Base-by-base conservation (phyloP, 768 basidiomycete genomes). In the Amanita pseudoporphyria region DNA sequence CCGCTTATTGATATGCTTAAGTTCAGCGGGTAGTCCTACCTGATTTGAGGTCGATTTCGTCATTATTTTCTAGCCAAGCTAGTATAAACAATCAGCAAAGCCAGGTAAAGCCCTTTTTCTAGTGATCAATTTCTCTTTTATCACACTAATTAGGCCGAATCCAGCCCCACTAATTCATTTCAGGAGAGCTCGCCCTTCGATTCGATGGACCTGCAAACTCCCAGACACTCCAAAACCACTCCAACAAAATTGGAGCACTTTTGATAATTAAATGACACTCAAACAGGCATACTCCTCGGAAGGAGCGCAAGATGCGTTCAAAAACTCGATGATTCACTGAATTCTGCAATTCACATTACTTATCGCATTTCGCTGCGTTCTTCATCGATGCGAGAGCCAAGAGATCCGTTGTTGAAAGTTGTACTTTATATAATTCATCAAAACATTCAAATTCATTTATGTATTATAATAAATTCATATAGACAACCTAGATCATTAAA, bases 1-100 rank as follows among this genome's bases (percentile, higher is more conserved):
- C 81, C 77, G 77, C 82, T 85, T 82, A 83, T 82, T 84, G 79
- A 84, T 84, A 82, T 83, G 81, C 82, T 84, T 82, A 84, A 84
- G 79, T 84, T 82, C 79, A 81, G 81, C 75, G 78, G 81, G 82
- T 84, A 82, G 72, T 80, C 81, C 79, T 79, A 75, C 79, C 78
- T 79, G 80, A 82, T 82, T 77, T 81, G 81, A 84, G 81, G 79
- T 79, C 81, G 22, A n/a, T n/a, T n/a, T n/a, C n/a, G n/a, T n/a
- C n/a, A n/a, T n/a, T n/a, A n/a, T n/a, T n/a, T n/a, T n/a, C n/a
- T n/a, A n/a, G n/a, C n/a, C n/a, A n/a, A n/a, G n/a, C n/a, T n/a
- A n/a, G n/a, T n/a, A n/a, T n/a, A n/a, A n/a, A n/a, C n/a, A n/a
- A n/a, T n/a, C n/a, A n/a, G n/a, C n/a, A n/a, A n/a, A n/a, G n/a